These are phyloP conservation scores for Stephanodiscus minutulus DNA, from an alignment of 108 stramenopile species.

Conservation along the genomic window DNA sequence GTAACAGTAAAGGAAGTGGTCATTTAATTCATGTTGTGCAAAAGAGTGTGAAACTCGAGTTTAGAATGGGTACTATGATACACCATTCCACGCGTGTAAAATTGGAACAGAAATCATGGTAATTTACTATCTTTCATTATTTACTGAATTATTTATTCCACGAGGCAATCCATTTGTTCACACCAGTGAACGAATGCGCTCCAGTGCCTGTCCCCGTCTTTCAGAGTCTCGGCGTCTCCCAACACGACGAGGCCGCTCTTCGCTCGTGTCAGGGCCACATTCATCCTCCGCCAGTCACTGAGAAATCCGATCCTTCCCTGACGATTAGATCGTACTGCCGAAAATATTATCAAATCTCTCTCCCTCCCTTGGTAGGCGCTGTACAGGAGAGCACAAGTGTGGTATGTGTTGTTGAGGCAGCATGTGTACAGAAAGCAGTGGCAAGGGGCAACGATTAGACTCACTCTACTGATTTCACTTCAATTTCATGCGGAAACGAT, in stretches of 20 bases:
- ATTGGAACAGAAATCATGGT: too few species aligned
- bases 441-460: neutral
- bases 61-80: too few species aligned
- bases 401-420: neutral
- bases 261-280: slow-evolving; percentile 97
- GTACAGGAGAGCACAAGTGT: neutral
- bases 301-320: slow-evolving; percentile 94
- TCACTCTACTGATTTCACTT: slow-evolving; percentile 90
- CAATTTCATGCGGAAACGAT: slow-evolving; percentile 57
- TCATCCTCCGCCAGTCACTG: slow-evolving; percentile 93
- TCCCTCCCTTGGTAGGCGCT: slow-evolving; percentile 93
- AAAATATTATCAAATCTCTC: slow-evolving; percentile 92
- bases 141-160: slow-evolving; percentile 20
- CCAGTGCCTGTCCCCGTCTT: slow-evolving; percentile 90
- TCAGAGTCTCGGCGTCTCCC: slow-evolving; percentile 90
- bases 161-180: slow-evolving; percentile 55
- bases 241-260: slow-evolving; percentile 86
- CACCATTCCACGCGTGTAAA: too few species aligned
- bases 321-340: slow-evolving; percentile 92
- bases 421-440: neutral
- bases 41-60: too few species aligned
- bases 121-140: neutral
- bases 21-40: neutral
- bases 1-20: neutral
- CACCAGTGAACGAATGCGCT: slow-evolving; percentile 80